Evolutionary conservation across 1,284 basidiomycete genomes (phyloP), one percentile per base, ranked within the genome.

Genomic region (Tetrapyrgos nigripes): DNA sequence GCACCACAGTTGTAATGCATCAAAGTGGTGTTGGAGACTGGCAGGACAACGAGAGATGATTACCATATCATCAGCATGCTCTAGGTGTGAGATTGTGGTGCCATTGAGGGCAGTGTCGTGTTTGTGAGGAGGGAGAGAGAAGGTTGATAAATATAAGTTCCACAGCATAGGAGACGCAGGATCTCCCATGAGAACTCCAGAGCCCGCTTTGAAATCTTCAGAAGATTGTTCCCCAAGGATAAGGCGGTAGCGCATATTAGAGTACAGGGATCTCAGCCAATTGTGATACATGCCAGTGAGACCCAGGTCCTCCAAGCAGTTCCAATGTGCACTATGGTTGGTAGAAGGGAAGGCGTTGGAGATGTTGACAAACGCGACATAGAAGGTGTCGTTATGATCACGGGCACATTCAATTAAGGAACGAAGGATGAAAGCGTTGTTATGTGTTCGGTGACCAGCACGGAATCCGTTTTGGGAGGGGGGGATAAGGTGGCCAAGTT

Each of bases 271-370:
- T 4, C 50, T 9, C 3, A 58, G 26, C 56, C 56, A 58, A n/a
- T 58, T 50, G 53, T 43, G 53, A 28, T 52, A 52, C 9, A 11
- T 28, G 3, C 56, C 56, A 11, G 56, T 52, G 5, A 58, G 28
- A 2, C 56, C 54, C 28, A 31, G n/a, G 13, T 53, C 43, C 13
- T 52, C 19, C 26, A 58, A 28, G 14, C 37, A 13, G 11, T 53
- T 45, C 56, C 56, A 58, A 4, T 53, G 50, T 4, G 27, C 24
- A 17, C n/a, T n/a, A n/a, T n/a, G n/a, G n/a, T n/a, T n/a, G n/a
- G n/a, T n/a, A 2, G 61, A 55, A 8, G 62, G 62, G 44, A 65
- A 65, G 3, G 63, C 63, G 49, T 63, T 65, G 14, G 56, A 56
- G 2, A 65, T 47, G 46, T 63, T 59, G 4, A 64, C 51, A 29